Evolutionary conservation across 1,139 yeast species (phyloP), one percentile per base, ranked within the genome.

Genomic region (Kodamaea sp.): DNA sequence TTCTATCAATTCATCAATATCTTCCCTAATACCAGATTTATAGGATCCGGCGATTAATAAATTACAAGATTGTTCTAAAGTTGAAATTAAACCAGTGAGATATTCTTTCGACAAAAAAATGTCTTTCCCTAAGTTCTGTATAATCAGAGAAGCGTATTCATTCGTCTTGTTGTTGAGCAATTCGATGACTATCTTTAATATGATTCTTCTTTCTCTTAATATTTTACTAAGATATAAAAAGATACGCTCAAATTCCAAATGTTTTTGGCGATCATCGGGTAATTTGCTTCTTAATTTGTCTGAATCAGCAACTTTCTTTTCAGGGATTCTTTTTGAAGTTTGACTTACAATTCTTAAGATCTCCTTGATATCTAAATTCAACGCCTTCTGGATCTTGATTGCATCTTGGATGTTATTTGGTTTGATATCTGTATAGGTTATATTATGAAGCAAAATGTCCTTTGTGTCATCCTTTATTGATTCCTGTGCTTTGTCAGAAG

Each of bases 331-430:
- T 28, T 57, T 55, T 27, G 62, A 56, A 0, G 70, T 58, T 46
- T 74, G 79, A 23, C 57, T 44, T 6, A 78, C 63, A 8, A 78
- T 60, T 47, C 84, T 60, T 12, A 75, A 55, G 2, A 70, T 63
- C 45, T 80, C 83, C 12, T 53, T 47, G 10, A 53, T 50, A 43
- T 70, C 73, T 8, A 75, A 38, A 0, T 55, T 46, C 35, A 77
- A 56, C 2, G 60, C 20, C 2, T 57, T 45, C 8, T 71, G 65
- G 44, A 73, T 58, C 42, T 54, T 67, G 39, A 52, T 57, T 47
- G 81, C 78, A 58, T 64, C 70, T 8, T 57, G 49, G 20, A 61
- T 50, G 41, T 65, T 62, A 15, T 46, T 53, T 1, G 58, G 42
- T 6, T 69, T 58, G 27, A 71, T 55, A 20, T 59, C 61, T 6